Evolutionary conservation across 1,284 basidiomycete species (phyloP).

Genomic region (Spongiforma sp.): DNA sequence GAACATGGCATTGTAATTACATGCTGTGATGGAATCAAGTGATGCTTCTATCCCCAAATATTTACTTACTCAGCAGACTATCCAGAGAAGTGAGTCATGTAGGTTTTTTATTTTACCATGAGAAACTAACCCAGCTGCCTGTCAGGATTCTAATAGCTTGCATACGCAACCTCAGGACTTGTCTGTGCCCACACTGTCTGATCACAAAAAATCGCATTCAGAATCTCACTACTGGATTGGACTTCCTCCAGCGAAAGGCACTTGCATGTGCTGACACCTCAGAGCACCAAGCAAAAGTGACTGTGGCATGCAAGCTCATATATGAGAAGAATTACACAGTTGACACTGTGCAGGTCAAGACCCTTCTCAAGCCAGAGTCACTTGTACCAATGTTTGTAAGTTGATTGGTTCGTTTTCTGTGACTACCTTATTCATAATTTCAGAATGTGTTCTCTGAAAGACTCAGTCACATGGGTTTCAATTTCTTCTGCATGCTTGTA

Average conservation of each 20-base stretch:
- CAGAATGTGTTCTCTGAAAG: not conserved
- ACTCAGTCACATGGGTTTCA: not conserved
- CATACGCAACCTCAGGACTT: not conserved
- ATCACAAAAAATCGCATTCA: not conserved
- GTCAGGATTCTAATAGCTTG: not conserved
- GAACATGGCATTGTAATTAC: not conserved
- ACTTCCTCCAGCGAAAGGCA: not conserved
- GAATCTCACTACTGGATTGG: not conserved
- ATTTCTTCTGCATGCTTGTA: not conserved
- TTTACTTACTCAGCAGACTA: not conserved
- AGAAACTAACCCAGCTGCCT: no score
- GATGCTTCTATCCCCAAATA: not conserved
- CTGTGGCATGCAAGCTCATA: not conserved
- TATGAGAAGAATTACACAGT: not conserved
- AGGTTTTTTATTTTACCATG: not conserved
- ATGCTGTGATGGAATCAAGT: not conserved
- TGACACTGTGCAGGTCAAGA: not conserved
- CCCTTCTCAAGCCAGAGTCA: not conserved
- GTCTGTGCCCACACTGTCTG: not conserved
- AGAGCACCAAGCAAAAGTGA: not conserved
- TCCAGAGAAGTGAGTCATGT: not conserved
- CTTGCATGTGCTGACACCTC: not conserved
- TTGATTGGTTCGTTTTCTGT: not conserved
- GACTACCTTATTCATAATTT: not conserved
- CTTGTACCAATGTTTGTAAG: not conserved